A percentile compares a stretch with the other conserved stretches of the same genome.
Conservation (phyloP, 768 basidiomycete species). For the Kwoniella dendrophila region DNA sequence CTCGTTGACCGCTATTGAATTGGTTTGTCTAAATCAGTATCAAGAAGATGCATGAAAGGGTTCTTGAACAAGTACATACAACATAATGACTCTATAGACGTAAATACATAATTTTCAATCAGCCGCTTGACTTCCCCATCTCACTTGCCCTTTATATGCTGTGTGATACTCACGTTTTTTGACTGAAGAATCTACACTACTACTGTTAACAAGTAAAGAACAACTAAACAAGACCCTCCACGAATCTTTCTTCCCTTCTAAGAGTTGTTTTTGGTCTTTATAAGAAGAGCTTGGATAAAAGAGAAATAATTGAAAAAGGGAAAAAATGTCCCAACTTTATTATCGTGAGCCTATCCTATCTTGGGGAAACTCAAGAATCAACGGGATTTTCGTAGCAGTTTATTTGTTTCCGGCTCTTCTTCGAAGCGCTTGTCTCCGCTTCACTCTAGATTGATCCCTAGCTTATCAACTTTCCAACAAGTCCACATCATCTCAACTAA, state of each 20-base stretch:
- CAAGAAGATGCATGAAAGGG: background rate
- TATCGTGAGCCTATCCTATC: background rate
- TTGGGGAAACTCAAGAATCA: no score
- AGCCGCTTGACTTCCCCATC: background rate
- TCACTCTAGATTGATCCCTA: background rate
- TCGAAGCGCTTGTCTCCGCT: background rate
- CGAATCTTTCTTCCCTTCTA: slow-evolving; percentile 15
- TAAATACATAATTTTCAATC: background rate
- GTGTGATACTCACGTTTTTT: slow-evolving; percentile 8
- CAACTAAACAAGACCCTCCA: slow-evolving; percentile 13
- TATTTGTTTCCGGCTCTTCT: no score
- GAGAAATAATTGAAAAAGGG: background rate
- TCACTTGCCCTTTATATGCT: background rate
- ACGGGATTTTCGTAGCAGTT: no score
- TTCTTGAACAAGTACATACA: slow-evolving; percentile 31
- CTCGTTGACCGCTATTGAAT: slow-evolving; percentile 15
- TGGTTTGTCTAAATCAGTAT: background rate
- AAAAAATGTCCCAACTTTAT: background rate
- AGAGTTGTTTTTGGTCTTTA: background rate
- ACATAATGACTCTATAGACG: slow-evolving; percentile 28
- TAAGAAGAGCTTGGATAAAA: slow-evolving; percentile 1
- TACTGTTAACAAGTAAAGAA: no score
- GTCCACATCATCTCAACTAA: background rate
- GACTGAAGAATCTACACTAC: slow-evolving; percentile 12
- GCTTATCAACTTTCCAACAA: background rate